Conservation (phyloP, 139 green algal genomes). For the Ettlia oleoabundans region DNA sequence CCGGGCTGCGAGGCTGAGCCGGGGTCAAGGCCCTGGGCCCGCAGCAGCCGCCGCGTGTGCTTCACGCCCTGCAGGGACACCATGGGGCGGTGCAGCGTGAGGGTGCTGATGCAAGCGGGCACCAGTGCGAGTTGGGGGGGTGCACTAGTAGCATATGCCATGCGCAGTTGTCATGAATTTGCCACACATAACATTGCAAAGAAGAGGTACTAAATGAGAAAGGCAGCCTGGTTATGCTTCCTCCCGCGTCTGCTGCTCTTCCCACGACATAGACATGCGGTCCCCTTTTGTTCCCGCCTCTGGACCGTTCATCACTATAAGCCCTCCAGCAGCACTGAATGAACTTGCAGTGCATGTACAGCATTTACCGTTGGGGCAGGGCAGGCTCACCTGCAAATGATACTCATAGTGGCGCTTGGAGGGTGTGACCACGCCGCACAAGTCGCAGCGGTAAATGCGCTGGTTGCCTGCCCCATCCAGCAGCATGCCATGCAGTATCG, state of each 20-base stretch:
- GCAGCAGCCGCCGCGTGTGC: slow-evolving; percentile 26
- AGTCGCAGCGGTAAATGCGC: slow-evolving; percentile 40
- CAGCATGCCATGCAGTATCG: slow-evolving; percentile 25
- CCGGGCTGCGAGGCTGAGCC: slow-evolving; percentile 19
- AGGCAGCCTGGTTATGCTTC: background rate
- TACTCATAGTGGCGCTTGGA: slow-evolving; percentile 38
- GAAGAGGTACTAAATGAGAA: background rate
- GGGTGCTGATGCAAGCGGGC: too few relatives aligned
- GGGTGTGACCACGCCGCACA: slow-evolving; percentile 46
- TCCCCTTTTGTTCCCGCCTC: too few relatives aligned
- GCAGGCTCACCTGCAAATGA: slow-evolving; percentile 34
- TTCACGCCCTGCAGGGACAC: slow-evolving; percentile 11
- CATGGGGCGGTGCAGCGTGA: background rate
- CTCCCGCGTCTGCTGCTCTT: too few relatives aligned
- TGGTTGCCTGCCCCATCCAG: slow-evolving; percentile 17
- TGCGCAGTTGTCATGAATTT: background rate
- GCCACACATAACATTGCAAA: background rate
- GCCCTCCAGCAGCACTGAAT: background rate
- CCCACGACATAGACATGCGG: too few relatives aligned
- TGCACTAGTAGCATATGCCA: too few relatives aligned
- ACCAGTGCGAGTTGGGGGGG: too few relatives aligned
- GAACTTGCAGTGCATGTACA: background rate
- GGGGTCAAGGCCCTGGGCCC: slow-evolving; percentile 15
- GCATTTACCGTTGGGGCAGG: background rate
- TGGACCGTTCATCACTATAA: background rate